phyloP scores from a whole-genome alignment of 495 filamentous ascomycete genomes.

The Chlorociboria aeruginascens region DNA sequence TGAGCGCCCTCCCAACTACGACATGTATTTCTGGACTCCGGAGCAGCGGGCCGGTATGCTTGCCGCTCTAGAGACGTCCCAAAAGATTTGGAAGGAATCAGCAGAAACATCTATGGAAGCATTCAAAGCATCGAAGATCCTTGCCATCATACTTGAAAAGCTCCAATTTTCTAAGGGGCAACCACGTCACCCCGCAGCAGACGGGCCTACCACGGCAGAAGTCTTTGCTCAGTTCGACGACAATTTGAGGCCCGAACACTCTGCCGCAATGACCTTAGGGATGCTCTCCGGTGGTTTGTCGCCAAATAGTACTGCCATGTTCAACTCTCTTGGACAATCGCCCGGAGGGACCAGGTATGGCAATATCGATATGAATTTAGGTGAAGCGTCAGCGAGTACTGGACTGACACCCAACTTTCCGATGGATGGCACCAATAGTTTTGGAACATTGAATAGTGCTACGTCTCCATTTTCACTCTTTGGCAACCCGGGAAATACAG shows the following conservation, averaged over 20 bases:
- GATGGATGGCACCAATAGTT: slow-evolving; percentile 12
- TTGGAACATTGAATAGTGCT: slow-evolving; percentile 11
- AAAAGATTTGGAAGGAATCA: slow-evolving; percentile 66
- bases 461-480: slow-evolving; percentile 16
- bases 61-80: slow-evolving; percentile 53
- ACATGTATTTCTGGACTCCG: slow-evolving; percentile 53
- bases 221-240: slow-evolving; percentile 18
- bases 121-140: slow-evolving; percentile 65
- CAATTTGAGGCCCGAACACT: slow-evolving; percentile 44
- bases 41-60: slow-evolving; percentile 71
- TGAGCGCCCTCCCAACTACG: slow-evolving; percentile 27
- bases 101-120: slow-evolving; percentile 75
- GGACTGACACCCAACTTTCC: slow-evolving; percentile 15
- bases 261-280: slow-evolving; percentile 71
- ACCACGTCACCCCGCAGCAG: slow-evolving; percentile 13
- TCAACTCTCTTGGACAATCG: slow-evolving; percentile 8
- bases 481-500: slow-evolving; percentile 11
- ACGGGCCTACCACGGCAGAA: slow-evolving; percentile 13
- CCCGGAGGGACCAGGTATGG: slow-evolving; percentile 12
- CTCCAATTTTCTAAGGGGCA: slow-evolving; percentile 29
- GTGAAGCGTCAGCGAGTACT: slow-evolving; percentile 6
- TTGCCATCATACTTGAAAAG: slow-evolving; percentile 70
- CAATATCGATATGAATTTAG: slow-evolving; percentile 17
- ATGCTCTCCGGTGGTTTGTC: slow-evolving; percentile 64
- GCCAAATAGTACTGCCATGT: slow-evolving; percentile 34